These are phyloP conservation scores for Catenaria anguillulae DNA, from an alignment of 371 early-diverging fungal genomes.

Conservation along the genomic window DNA sequence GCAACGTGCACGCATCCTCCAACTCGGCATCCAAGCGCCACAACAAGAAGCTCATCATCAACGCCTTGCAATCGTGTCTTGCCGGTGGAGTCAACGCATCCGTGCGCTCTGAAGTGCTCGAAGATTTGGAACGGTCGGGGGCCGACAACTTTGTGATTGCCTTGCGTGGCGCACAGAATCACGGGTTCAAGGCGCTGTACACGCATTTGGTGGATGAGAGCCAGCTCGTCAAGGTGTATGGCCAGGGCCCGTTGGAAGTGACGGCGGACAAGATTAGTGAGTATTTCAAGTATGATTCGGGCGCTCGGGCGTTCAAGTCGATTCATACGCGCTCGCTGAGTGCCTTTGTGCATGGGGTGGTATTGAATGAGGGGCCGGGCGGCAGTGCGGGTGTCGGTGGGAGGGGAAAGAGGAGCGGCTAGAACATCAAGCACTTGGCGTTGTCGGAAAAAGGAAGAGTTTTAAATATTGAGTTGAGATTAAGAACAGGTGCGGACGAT, in stretches of 20 bases:
- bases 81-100: constrained; percentile 3
- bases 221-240: constrained; percentile 4
- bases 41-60: constrained; percentile 8
- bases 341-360: constrained; percentile 7
- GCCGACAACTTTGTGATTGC: constrained; percentile 6
- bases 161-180: constrained; percentile 6
- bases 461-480: too few relatives aligned
- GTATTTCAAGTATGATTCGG: constrained; percentile 7
- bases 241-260: constrained; percentile 1
- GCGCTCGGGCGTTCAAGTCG: constrained; percentile 6
- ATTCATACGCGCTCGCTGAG: constrained; percentile 5
- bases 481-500: too few relatives aligned
- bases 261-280: neutral
- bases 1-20: neutral
- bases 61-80: constrained; percentile 6
- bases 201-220: neutral
- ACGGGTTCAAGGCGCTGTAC: constrained; percentile 9
- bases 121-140: constrained; percentile 2
- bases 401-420: too few relatives aligned
- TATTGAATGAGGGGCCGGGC: too few relatives aligned
- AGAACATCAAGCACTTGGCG: too few relatives aligned
- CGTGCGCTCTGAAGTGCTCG: constrained; percentile 1
- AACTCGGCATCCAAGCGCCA: neutral
- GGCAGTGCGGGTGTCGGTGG: too few relatives aligned
- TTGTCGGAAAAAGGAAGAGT: too few relatives aligned